Evolutionary conservation across 805 yeast genomes (phyloP).

Genomic region (Pichia cephalocereana): DNA sequence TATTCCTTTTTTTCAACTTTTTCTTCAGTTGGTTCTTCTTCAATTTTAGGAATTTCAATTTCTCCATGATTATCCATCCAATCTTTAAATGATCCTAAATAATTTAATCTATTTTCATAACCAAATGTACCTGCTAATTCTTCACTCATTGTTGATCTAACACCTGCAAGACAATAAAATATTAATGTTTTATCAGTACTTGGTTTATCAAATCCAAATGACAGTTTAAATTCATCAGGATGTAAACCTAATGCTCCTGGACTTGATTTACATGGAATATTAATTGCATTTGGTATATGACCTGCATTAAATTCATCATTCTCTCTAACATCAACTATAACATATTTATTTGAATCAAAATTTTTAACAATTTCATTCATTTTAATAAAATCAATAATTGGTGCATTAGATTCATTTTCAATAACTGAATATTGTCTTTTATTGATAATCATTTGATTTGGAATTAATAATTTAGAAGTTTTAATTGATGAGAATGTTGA

Average conservation of each 20-base stretch:
- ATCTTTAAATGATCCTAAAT: constrained; percentile 79
- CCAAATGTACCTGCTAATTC: constrained; percentile 89
- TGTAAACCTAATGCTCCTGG: constrained; percentile 87
- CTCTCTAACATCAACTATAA: constrained; percentile 87
- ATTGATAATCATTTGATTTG: too few species aligned
- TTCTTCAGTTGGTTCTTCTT: not conserved
- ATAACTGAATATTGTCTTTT: constrained; percentile 19
- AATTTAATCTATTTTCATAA: constrained; percentile 74
- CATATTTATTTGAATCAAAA: constrained; percentile 30
- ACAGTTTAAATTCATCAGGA: constrained; percentile 69
- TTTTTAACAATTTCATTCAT: constrained; percentile 37
- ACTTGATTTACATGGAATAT: constrained; percentile 80
- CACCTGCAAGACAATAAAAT: constrained; percentile 90
- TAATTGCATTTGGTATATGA: constrained; percentile 74
- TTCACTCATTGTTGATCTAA: constrained; percentile 84
- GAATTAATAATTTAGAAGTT: too few species aligned
- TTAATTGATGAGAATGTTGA: too few species aligned
- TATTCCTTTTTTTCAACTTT: not conserved
- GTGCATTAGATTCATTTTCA: constrained; percentile 25
- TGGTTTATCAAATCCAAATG: constrained; percentile 81
- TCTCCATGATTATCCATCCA: constrained; percentile 49
- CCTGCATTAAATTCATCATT: constrained; percentile 70
- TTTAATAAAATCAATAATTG: constrained; percentile 20
- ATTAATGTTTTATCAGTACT: constrained; percentile 57
- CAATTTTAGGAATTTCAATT: constrained; percentile 12